A percentile compares a stretch with the other conserved stretches of the same genome.
These are phyloP conservation scores for Suillus brevipes DNA, from an alignment of 768 basidiomycete genomes.

Conservation along the genomic window DNA sequence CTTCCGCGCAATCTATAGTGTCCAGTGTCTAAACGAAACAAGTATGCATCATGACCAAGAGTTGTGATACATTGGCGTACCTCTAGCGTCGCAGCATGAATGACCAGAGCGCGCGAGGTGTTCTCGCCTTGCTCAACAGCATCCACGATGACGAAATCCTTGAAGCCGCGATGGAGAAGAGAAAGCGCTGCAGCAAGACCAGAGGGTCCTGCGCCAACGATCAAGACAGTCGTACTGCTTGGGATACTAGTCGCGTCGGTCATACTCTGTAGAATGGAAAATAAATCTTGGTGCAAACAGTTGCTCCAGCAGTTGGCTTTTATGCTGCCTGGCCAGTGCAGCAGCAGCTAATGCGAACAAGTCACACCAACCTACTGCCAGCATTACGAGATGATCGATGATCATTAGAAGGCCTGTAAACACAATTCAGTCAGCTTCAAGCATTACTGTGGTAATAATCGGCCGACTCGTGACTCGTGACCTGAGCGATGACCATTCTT, in stretches of 20 bases:
- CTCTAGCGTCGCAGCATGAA: slow-evolving; percentile 57
- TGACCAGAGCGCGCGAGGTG: slow-evolving; percentile 44
- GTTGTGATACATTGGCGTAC: slow-evolving; percentile 24
- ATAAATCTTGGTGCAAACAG: neutral
- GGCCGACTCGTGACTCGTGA: neutral
- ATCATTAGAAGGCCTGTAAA: neutral
- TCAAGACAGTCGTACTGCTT: slow-evolving; percentile 37
- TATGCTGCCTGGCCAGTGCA: neutral
- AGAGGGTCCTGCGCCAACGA: slow-evolving; percentile 48
- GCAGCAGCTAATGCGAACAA: too few species aligned
- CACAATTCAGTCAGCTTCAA: neutral
- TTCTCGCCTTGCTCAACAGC: slow-evolving; percentile 31
- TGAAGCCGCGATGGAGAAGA: slow-evolving; percentile 40
- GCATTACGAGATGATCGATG: too few species aligned
- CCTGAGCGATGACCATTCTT: neutral
- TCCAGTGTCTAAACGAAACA: slow-evolving; percentile 43
- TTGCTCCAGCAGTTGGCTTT: too few species aligned
- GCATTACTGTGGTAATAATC: neutral
- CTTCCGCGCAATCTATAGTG: slow-evolving; percentile 41
- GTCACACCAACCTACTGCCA: too few species aligned
- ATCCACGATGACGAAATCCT: slow-evolving; percentile 47
- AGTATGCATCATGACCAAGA: slow-evolving; percentile 26
- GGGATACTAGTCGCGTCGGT: neutral
- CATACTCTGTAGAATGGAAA: neutral
- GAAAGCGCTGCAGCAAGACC: slow-evolving; percentile 46